Base-by-base conservation (phyloP, 2,329 filamentous ascomycete species). In the Pyricularia grisea region DNA sequence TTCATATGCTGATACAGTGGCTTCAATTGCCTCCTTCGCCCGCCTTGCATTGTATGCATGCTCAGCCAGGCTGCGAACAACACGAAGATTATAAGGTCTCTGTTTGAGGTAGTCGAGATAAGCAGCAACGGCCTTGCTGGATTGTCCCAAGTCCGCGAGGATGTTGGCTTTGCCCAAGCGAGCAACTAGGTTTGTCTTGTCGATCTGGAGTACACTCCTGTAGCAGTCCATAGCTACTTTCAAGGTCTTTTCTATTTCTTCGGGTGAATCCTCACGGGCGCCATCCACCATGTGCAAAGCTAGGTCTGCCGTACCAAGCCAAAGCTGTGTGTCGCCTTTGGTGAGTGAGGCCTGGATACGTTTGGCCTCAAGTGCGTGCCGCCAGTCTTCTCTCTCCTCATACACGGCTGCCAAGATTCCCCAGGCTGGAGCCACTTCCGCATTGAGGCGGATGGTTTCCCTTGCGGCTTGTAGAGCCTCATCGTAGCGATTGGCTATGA, bases 381-480 rank as follows among this genome's bases (percentile, higher is more conserved):
- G 81, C 28, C 81, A 78, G 65, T 88, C 83, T 1, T 86, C 85
- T 69, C 85, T 82, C 74, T 90, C 88, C 70, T 85, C 81, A 73
- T 87, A 87, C 68, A 90, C 86, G 3, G 86, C 84, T 0, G 86
- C 83, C 65, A 91, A 77, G 14, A 89, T 80, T 17, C 83, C 85
- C 88, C 88, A 91, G 28, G 89, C 88, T 72, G 87, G 84, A 71
- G 88, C 83, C 1, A 87, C 90, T 75, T 90, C 88, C 25, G 87
- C 87, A 71, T 91, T 90, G 75, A 90, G 88, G 67, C 88, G 84
- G 73, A 91, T 89, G 69, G 90, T 85, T 73, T 90, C 88, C 60
- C 84, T 83, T 10, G 87, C 84, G 27, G 86, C 80, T 20, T 84
- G 82, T 50, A 88, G 79, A 5, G 90, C 89, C 60, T 83, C 80